These are phyloP conservation scores for Cerioporus squamosus DNA, from an alignment of 1,284 basidiomycete genomes.

Conservation along the genomic window DNA sequence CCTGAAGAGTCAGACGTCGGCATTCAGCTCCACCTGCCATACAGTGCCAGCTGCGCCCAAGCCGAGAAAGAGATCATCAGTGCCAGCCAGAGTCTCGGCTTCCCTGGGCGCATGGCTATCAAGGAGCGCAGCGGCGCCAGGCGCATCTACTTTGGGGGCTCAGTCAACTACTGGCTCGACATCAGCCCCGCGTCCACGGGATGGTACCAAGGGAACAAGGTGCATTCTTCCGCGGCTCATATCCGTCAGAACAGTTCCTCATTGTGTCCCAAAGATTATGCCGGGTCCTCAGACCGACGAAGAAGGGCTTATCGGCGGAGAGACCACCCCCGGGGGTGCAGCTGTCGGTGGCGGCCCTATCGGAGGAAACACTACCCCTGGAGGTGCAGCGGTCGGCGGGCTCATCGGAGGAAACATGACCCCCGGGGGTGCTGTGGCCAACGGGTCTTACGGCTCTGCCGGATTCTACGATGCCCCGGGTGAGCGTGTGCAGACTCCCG, in stretches of 20 bases:
- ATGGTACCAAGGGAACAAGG: not conserved
- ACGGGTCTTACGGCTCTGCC: not conserved
- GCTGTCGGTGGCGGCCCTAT: too few relatives aligned
- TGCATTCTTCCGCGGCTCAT: not conserved
- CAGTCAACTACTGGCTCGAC: not conserved
- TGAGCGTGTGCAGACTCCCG: not conserved
- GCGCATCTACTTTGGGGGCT: not conserved
- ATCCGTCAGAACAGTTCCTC: too few relatives aligned
- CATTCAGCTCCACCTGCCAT: not conserved
- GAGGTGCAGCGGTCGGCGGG: not conserved
- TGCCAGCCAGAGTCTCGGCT: not conserved
- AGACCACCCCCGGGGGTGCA: not conserved
- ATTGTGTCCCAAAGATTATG: not conserved
- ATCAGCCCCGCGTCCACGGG: not conserved
- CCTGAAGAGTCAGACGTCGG: not conserved
- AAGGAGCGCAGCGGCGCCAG: not conserved
- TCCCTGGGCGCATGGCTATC: not conserved
- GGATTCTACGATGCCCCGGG: not conserved
- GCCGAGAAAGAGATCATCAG: not conserved
- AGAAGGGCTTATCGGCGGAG: not conserved
- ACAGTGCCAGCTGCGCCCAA: not conserved
- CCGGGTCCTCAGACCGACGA: not conserved
- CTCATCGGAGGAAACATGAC: too few relatives aligned
- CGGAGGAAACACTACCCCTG: too few relatives aligned
- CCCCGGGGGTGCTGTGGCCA: too few relatives aligned